Conservation (phyloP, 2,329 filamentous ascomycete genomes). For the Ophiostoma fasciatum region DNA sequence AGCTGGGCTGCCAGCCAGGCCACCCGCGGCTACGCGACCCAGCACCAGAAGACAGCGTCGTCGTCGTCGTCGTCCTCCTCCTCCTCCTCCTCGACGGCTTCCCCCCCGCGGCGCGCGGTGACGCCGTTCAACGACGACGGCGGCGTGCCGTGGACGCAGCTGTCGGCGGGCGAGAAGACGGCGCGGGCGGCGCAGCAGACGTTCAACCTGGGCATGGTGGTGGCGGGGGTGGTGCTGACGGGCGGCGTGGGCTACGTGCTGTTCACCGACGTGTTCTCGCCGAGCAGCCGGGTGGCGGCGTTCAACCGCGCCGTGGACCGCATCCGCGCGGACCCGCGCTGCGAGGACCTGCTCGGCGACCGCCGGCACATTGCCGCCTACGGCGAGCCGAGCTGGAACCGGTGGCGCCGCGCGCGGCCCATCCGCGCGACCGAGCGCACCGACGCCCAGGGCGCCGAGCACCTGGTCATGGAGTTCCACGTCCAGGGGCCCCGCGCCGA, state of each 20-base stretch:
- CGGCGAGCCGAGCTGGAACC: conserved; percentile 67
- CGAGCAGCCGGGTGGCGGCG: conserved; percentile 71
- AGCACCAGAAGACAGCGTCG: conserved; percentile 25
- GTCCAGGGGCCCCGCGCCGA: conserved; percentile 63
- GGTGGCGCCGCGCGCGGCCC: conserved; percentile 57
- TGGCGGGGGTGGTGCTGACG: conserved; percentile 61
- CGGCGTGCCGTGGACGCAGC: conserved; percentile 61
- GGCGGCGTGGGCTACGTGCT: conserved; percentile 65
- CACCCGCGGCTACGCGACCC: conserved; percentile 49
- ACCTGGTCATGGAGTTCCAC: conserved; percentile 75
- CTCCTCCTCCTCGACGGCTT: conserved; percentile 18
- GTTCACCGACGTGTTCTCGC: conserved; percentile 69
- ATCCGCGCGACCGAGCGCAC: conserved; percentile 51
- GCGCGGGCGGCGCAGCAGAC: conserved; percentile 79
- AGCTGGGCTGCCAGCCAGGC: no score
- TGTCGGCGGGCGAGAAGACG: conserved; percentile 64
- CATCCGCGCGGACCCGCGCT: conserved; percentile 58
- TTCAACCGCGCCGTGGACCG: conserved; percentile 78
- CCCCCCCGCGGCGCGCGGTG: conserved; percentile 49
- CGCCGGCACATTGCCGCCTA: conserved; percentile 61
- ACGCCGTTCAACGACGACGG: conserved; percentile 82
- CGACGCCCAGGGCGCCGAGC: conserved; percentile 62
- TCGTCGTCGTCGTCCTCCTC: conserved; percentile 7
- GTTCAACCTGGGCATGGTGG: conserved; percentile 69
- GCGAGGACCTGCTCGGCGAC: conserved; percentile 60